Percentiles rank a stretch among this genome's conserved stretches.
Evolutionary conservation across 2,329 filamentous ascomycete genomes (phyloP).

Genomic region (Tolypocladium cylindrosporum): DNA sequence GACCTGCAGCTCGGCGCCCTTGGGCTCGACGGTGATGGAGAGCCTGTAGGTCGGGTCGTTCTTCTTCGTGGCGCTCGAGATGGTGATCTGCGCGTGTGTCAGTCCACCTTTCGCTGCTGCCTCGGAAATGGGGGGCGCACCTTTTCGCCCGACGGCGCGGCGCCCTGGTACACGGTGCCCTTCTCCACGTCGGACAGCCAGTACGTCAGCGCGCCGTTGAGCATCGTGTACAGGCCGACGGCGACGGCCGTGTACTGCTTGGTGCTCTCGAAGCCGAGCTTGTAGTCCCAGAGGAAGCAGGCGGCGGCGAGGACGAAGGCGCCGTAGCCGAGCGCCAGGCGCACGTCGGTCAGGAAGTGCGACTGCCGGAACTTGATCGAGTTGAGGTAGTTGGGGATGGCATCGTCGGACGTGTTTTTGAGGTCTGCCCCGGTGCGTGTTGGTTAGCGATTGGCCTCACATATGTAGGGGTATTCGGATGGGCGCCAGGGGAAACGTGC

Average conservation of each 20-base stretch:
- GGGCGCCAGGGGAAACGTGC: conserved; percentile 25
- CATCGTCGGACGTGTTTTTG: conserved; percentile 94
- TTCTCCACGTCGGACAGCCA: conserved; percentile 84
- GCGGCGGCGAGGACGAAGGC: conserved; percentile 72
- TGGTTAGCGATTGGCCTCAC: not conserved
- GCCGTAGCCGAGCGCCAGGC: conserved; percentile 71
- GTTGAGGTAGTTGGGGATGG: conserved; percentile 86
- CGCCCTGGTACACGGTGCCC: conserved; percentile 70
- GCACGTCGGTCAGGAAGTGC: conserved; percentile 71
- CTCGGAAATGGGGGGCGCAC: conserved; percentile 26
- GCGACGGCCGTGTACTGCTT: conserved; percentile 73
- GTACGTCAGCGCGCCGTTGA: conserved; percentile 69
- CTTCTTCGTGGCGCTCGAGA: conserved; percentile 66
- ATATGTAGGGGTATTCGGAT: not conserved
- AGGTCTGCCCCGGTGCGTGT: conserved; percentile 52
- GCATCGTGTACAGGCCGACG: conserved; percentile 65
- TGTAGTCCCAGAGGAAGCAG: conserved; percentile 88
- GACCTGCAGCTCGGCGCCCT: conserved; percentile 27
- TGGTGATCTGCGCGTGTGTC: conserved; percentile 47
- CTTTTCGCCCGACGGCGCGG: conserved; percentile 53
- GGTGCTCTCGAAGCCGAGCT: conserved; percentile 77
- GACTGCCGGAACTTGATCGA: conserved; percentile 76
- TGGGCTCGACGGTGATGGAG: conserved; percentile 45
- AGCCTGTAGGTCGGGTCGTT: conserved; percentile 74
- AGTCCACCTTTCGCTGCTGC: not conserved